A percentile compares a stretch with the other conserved stretches of the same genome.
Conservation (phyloP, 352 stramenopile species). For the Phytophthora sojae region DNA sequence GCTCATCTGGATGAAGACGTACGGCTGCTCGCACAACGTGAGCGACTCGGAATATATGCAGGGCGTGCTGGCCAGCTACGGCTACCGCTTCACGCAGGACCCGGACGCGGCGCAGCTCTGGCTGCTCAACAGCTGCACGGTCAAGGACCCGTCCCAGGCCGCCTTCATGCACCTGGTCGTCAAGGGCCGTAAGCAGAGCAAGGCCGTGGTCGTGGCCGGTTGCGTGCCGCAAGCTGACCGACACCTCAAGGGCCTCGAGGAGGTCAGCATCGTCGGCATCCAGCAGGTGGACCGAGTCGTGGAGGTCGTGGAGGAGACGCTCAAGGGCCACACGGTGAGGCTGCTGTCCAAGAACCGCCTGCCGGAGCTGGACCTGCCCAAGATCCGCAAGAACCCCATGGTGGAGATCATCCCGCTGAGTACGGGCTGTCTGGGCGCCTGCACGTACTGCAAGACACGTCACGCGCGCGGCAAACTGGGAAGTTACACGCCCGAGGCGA, state of each 20-base stretch:
- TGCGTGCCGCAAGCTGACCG: constrained; percentile 93
- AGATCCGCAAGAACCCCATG: constrained; percentile 93
- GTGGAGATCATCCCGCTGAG: constrained; percentile 94
- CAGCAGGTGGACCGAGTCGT: constrained; percentile 93
- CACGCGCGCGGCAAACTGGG: constrained; percentile 92
- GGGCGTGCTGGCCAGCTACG: constrained; percentile 89
- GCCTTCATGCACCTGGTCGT: constrained; percentile 91
- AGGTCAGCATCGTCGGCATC: constrained; percentile 90
- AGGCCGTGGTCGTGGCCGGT: constrained; percentile 90
- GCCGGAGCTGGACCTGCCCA: constrained; percentile 90
- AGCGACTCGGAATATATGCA: constrained; percentile 95
- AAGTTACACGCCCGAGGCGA: constrained; percentile 85
- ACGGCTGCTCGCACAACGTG: constrained; percentile 94
- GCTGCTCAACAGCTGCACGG: constrained; percentile 94
- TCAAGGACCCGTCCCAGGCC: constrained; percentile 93
- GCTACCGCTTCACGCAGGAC: constrained; percentile 87
- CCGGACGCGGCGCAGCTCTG: constrained; percentile 85
- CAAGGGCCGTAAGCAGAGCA: constrained; percentile 80
- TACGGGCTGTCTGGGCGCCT: constrained; percentile 92
- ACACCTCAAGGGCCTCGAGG: constrained; percentile 82
- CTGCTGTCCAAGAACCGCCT: constrained; percentile 86
- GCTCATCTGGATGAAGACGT: constrained; percentile 90
- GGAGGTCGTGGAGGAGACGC: constrained; percentile 92
- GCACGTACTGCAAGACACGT: constrained; percentile 95
- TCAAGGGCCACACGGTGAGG: constrained; percentile 90